Evolutionary conservation across 78 protist species (phyloP).

Genomic region (Creolimax fragrantissima): DNA sequence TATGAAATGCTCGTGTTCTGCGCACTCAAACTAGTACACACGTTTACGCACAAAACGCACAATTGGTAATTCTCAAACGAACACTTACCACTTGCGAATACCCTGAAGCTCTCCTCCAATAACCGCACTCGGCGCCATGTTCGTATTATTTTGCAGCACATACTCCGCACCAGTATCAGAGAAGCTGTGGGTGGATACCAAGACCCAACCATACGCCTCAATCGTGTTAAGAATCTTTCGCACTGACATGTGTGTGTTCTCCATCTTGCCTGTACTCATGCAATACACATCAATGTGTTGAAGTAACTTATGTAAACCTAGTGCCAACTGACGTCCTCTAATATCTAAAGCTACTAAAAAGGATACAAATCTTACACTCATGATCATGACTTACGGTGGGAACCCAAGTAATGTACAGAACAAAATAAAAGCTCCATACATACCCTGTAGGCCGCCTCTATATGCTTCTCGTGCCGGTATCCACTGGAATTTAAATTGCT

Average conservation of each 20-base stretch:
- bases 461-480: background rate
- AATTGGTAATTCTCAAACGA: too few species aligned
- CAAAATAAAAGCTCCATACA: too few species aligned
- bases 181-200: background rate
- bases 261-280: background rate
- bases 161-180: conserved; percentile 8
- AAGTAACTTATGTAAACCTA: background rate
- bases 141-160: background rate
- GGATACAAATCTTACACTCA: background rate
- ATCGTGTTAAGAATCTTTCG: conserved; percentile 21
- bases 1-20: too few species aligned
- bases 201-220: conserved; percentile 27
- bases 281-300: background rate
- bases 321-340: background rate
- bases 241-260: conserved; percentile 19
- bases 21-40: too few species aligned
- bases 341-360: background rate
- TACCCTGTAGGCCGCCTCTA: background rate
- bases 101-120: background rate
- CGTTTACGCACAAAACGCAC: too few species aligned
- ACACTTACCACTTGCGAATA: background rate
- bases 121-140: background rate
- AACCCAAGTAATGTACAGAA: too few species aligned
- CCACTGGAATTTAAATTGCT: background rate
- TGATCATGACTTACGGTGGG: too few species aligned